Percentiles rank a stretch among this genome's conserved stretches.
Evolutionary conservation across 2,329 filamentous ascomycete genomes (phyloP).

Genomic region (Cladobotryum mycophilum): DNA sequence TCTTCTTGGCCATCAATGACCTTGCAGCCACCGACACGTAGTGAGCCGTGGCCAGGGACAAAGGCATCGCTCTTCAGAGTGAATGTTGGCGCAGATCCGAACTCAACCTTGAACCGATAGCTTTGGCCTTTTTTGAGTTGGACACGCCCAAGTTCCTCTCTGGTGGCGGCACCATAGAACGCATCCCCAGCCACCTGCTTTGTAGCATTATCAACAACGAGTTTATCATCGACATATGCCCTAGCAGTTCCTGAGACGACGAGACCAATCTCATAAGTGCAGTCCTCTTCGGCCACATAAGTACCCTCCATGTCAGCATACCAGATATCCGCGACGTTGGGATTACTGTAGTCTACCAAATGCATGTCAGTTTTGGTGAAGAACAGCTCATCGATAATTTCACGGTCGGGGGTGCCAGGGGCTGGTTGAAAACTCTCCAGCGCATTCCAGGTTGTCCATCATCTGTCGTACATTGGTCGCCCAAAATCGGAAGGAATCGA

Average conservation of each 20-base stretch:
- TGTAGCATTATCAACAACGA: slow-evolving; percentile 60
- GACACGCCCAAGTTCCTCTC: slow-evolving; percentile 55
- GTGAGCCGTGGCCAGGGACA: slow-evolving; percentile 51
- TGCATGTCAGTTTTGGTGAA: slow-evolving; percentile 44
- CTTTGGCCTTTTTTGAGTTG: slow-evolving; percentile 52
- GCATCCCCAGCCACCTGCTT: slow-evolving; percentile 56
- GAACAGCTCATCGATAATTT: slow-evolving; percentile 45
- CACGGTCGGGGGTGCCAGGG: slow-evolving; percentile 42
- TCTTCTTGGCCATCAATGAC: slow-evolving; percentile 52
- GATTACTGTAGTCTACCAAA: slow-evolving; percentile 46
- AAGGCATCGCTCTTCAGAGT: slow-evolving; percentile 46
- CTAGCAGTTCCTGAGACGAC: slow-evolving; percentile 61
- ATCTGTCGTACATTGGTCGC: slow-evolving; percentile 42
- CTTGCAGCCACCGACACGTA: slow-evolving; percentile 56
- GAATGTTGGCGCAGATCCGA: slow-evolving; percentile 52
- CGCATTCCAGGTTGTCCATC: slow-evolving; percentile 52
- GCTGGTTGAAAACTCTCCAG: slow-evolving; percentile 58
- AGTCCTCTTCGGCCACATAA: slow-evolving; percentile 54
- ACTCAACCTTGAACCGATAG: slow-evolving; percentile 55
- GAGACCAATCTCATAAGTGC: slow-evolving; percentile 58
- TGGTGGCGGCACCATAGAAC: slow-evolving; percentile 59
- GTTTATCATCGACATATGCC: slow-evolving; percentile 54
- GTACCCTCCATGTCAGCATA: slow-evolving; percentile 57
- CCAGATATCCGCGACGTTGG: slow-evolving; percentile 48
- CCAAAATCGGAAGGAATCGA: slow-evolving; percentile 55